Percentiles rank a stretch among this genome's conserved stretches.
These are phyloP conservation scores for Rugonectria rugulosa DNA, from an alignment of 2,329 filamentous ascomycete species.

Conservation along the genomic window DNA sequence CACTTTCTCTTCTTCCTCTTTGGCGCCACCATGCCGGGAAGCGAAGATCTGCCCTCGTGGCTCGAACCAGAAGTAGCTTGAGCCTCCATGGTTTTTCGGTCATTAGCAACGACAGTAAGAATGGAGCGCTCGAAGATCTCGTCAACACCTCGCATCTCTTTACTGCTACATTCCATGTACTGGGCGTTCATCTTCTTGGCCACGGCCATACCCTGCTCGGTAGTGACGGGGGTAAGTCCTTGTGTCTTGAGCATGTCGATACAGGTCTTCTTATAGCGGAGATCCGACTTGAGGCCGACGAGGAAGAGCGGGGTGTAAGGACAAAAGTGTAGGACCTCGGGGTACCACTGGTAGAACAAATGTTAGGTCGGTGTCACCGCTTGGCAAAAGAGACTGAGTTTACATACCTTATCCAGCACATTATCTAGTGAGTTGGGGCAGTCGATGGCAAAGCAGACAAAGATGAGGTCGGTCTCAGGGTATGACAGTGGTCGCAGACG, in stretches of 20 bases:
- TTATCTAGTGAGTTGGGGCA: constrained; percentile 98
- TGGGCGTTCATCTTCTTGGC: constrained; percentile 92
- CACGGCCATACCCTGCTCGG: constrained; percentile 86
- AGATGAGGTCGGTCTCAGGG: constrained; percentile 95
- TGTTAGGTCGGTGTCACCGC: constrained; percentile 22
- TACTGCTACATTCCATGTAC: constrained; percentile 99
- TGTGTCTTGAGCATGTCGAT: constrained; percentile 99
- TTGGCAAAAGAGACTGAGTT: neutral
- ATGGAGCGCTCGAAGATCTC: constrained; percentile 96
- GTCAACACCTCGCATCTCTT: constrained; percentile 95
- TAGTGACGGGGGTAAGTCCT: constrained; percentile 92
- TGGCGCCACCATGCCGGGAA: constrained; percentile 55
- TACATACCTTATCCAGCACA: constrained; percentile 91
- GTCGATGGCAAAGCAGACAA: constrained; percentile 99
- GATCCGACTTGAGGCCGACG: constrained; percentile 94
- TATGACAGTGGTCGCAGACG: constrained; percentile 94
- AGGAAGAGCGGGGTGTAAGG: constrained; percentile 96
- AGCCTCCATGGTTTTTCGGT: constrained; percentile 68
- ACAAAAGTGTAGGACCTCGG: constrained; percentile 98
- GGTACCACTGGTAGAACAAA: constrained; percentile 81
- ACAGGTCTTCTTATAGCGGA: constrained; percentile 93
- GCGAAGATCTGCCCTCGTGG: constrained; percentile 47
- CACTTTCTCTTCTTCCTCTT: constrained; percentile 89
- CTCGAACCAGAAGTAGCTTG: constrained; percentile 49
- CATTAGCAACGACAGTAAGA: constrained; percentile 85